Evolutionary conservation across 2,329 filamentous ascomycete genomes (phyloP).

Genomic region (Ophiostoma perfectum): DNA sequence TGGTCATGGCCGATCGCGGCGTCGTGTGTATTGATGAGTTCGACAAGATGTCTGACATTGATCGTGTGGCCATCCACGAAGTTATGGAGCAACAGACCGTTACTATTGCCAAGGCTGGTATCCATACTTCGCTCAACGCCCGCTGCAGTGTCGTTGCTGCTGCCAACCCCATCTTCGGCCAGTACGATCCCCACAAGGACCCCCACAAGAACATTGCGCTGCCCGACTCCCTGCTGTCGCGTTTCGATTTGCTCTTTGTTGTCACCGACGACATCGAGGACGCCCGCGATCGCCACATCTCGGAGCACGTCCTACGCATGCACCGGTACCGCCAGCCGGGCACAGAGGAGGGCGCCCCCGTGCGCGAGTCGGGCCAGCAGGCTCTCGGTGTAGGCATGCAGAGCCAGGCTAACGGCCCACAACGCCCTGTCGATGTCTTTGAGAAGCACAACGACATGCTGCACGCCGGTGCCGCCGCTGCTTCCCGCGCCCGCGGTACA

Average conservation of each 20-base stretch:
- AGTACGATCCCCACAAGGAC: constrained; percentile 98
- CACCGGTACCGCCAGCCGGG: constrained; percentile 90
- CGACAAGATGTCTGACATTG: constrained; percentile 98
- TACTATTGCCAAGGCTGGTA: constrained; percentile 96
- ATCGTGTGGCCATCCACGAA: constrained; percentile 98
- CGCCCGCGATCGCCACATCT: constrained; percentile 80
- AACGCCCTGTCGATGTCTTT: constrained; percentile 77
- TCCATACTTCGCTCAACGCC: constrained; percentile 94
- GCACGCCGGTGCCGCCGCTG: constrained; percentile 76
- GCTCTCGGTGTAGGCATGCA: constrained; percentile 82
- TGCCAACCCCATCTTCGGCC: constrained; percentile 94
- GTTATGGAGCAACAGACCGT: constrained; percentile 99
- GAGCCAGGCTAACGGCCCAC: constrained; percentile 55
- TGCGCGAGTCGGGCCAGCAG: constrained; percentile 80
- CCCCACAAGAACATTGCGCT: constrained; percentile 98
- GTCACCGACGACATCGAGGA: constrained; percentile 99
- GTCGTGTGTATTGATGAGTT: constrained; percentile 99
- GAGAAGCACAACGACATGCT: constrained; percentile 97
- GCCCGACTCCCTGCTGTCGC: constrained; percentile 90
- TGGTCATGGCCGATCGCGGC: constrained; percentile 95
- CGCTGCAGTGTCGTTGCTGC: constrained; percentile 94
- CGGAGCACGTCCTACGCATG: constrained; percentile 95
- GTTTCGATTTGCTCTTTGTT: constrained; percentile 97
- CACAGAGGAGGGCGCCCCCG: constrained; percentile 87
- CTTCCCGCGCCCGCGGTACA: constrained; percentile 36